These are phyloP conservation scores for Solanum hybrid DNA, from an alignment of 305 asterid genomes.

Conservation along the genomic window DNA sequence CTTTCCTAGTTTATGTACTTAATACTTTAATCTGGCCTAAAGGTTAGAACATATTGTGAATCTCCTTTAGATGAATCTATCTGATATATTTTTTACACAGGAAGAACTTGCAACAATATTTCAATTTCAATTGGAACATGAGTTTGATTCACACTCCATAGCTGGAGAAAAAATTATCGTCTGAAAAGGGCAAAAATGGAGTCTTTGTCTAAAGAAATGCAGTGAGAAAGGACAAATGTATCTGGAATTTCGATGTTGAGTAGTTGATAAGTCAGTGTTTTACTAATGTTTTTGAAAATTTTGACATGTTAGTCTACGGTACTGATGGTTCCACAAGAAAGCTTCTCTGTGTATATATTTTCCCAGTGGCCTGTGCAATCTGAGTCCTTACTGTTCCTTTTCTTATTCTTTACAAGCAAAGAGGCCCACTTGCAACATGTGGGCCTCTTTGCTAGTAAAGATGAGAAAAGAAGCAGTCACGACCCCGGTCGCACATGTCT, in stretches of 20 bases:
- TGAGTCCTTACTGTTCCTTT: constrained; percentile 64
- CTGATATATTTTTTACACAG: too few relatives aligned
- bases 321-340: constrained; percentile 17
- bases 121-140: neutral
- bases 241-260: constrained; percentile 7
- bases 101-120: neutral
- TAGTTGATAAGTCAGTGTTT: constrained; percentile 61
- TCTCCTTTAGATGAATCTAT: neutral
- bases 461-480: too few relatives aligned
- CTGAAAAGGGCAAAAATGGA: neutral
- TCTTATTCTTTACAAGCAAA: constrained; percentile 64
- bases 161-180: neutral
- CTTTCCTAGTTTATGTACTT: too few relatives aligned
- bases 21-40: too few relatives aligned
- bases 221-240: neutral
- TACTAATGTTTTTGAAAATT: constrained; percentile 31
- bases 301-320: constrained; percentile 1
- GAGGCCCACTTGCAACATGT: constrained; percentile 45
- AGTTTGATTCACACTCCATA: neutral
- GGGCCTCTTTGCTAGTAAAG: too few relatives aligned
- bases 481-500: constrained; percentile 54
- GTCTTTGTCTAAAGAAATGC: neutral
- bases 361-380: constrained; percentile 49
- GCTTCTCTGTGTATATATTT: constrained; percentile 57
- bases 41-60: too few relatives aligned